Evolutionary conservation across 1,139 yeast genomes (phyloP).

Genomic region (Magnusiomyces ingens): DNA sequence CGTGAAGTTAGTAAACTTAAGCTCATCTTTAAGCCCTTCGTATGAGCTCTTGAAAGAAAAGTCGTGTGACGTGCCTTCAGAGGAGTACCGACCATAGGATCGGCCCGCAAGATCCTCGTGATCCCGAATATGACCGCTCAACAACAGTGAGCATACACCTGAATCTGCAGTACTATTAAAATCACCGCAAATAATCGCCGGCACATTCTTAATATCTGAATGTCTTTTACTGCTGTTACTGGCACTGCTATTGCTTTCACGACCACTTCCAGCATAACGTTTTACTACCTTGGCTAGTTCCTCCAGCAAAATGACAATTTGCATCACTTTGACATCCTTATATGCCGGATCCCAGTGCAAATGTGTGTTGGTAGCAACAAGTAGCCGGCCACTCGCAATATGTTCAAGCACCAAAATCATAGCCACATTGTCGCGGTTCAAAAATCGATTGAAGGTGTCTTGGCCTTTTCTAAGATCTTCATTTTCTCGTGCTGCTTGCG

Average conservation of each 20-base stretch:
- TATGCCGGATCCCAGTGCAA: slow-evolving; percentile 98
- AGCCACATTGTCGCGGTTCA: slow-evolving; percentile 93
- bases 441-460: slow-evolving; percentile 90
- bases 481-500: slow-evolving; percentile 78
- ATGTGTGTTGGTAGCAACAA: slow-evolving; percentile 79
- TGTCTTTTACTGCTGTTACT: slow-evolving; percentile 22
- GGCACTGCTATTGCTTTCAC: too few species aligned
- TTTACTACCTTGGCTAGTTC: slow-evolving; percentile 64
- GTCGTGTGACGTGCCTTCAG: slow-evolving; percentile 77
- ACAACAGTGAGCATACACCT: slow-evolving; percentile 86
- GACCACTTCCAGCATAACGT: slow-evolving; percentile 37
- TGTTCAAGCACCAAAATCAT: slow-evolving; percentile 74
- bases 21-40: slow-evolving; percentile 64
- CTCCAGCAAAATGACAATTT: slow-evolving; percentile 85
- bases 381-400: slow-evolving; percentile 53
- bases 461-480: slow-evolving; percentile 89
- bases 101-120: slow-evolving; percentile 81
- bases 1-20: slow-evolving; percentile 90
- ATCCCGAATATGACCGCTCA: slow-evolving; percentile 60
- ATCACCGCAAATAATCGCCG: slow-evolving; percentile 88
- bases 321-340: slow-evolving; percentile 95
- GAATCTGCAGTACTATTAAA: slow-evolving; percentile 82
- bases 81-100: slow-evolving; percentile 87
- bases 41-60: slow-evolving; percentile 83
- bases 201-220: slow-evolving; percentile 57